phyloP scores from a whole-genome alignment of 805 yeast genomes.

The Hanseniaspora vineae region DNA sequence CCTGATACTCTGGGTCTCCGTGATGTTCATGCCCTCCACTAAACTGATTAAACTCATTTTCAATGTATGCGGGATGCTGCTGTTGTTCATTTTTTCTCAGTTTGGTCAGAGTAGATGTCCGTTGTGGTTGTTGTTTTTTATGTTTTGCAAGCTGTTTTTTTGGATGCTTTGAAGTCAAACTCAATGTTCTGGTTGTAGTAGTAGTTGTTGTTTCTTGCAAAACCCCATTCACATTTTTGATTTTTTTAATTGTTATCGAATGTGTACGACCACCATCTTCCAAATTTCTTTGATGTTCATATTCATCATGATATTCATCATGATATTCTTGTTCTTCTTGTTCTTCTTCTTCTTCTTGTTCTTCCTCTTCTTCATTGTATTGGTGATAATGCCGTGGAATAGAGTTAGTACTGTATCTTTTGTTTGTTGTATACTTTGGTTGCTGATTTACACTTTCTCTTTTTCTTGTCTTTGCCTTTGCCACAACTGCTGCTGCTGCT shows the following conservation, averaged over 20 bases:
- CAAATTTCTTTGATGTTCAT: neutral
- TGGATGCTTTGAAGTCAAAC: neutral
- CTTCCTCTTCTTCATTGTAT: too few relatives aligned
- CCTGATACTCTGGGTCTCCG: slow-evolving; percentile 8
- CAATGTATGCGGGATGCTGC: neutral
- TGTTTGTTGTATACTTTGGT: too few relatives aligned
- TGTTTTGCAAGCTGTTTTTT: neutral
- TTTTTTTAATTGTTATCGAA: slow-evolving; percentile 42
- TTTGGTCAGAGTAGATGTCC: neutral
- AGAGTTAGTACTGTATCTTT: too few relatives aligned
- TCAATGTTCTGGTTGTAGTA: slow-evolving; percentile 12
- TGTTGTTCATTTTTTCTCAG: neutral
- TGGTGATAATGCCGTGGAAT: too few relatives aligned
- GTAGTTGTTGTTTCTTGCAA: slow-evolving; percentile 38
- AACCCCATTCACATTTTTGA: slow-evolving; percentile 34
- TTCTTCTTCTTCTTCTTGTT: neutral
- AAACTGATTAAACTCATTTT: neutral
- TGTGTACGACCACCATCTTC: slow-evolving; percentile 33
- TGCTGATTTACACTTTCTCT: too few relatives aligned
- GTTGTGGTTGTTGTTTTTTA: neutral
- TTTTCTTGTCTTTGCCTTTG: too few relatives aligned
- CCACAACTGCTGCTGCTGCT: too few relatives aligned
- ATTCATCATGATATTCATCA: neutral
- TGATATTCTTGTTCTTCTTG: neutral
- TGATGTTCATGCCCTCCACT: slow-evolving; percentile 9